phyloP scores from a whole-genome alignment of 768 basidiomycete species.

The Hypsizygus marmoreus region DNA sequence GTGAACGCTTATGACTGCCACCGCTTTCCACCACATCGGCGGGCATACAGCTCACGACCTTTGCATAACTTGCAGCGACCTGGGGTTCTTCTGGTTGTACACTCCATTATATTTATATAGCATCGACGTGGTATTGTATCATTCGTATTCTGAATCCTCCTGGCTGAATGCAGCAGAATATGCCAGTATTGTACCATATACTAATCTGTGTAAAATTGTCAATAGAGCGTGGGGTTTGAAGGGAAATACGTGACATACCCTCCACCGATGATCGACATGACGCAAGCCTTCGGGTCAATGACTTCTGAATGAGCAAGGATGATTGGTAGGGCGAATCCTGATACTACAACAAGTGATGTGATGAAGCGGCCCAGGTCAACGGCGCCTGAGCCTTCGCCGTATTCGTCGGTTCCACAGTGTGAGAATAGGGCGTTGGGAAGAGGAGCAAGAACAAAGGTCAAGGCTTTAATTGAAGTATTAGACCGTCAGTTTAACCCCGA shows the following conservation, averaged over 20 bases:
- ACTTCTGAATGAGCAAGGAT: slow-evolving; percentile 91
- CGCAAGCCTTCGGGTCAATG: slow-evolving; percentile 81
- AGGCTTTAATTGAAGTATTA: slow-evolving; percentile 49
- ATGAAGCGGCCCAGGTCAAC: slow-evolving; percentile 94
- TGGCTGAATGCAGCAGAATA: slow-evolving; percentile 84
- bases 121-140: slow-evolving; percentile 20
- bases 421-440: slow-evolving; percentile 93
- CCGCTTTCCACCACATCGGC: background rate
- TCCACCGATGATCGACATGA: slow-evolving; percentile 95
- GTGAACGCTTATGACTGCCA: background rate
- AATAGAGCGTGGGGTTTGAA: background rate
- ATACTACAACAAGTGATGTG: slow-evolving; percentile 86
- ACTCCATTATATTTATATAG: slow-evolving; percentile 11
- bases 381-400: slow-evolving; percentile 70
- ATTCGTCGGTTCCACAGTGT: slow-evolving; percentile 91
- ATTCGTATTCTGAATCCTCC: slow-evolving; percentile 83
- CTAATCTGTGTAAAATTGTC: slow-evolving; percentile 47
- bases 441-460: slow-evolving; percentile 94
- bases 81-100: slow-evolving; percentile 1
- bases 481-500: background rate
- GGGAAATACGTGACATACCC: slow-evolving; percentile 50
- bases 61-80: background rate
- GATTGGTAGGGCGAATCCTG: slow-evolving; percentile 91
- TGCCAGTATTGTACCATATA: slow-evolving; percentile 89
- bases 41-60: background rate